A percentile compares a stretch with the other conserved stretches of the same genome.
These are phyloP conservation scores for Claviceps arundinis DNA, from an alignment of 2,329 filamentous ascomycete genomes.

Conservation along the genomic window DNA sequence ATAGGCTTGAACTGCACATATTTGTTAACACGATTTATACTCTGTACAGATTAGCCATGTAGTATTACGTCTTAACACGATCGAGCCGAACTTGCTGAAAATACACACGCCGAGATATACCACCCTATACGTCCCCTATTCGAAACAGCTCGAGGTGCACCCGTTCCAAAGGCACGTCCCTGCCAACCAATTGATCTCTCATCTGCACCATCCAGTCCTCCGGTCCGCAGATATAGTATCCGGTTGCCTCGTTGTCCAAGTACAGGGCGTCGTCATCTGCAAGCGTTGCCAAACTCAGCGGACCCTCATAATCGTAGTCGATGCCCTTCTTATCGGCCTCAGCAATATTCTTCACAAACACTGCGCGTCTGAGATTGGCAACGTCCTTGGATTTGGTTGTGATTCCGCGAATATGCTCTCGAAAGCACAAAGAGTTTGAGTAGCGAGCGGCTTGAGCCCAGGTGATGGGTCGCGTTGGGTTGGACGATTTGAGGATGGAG, in stretches of 20 bases:
- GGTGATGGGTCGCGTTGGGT: constrained; percentile 32
- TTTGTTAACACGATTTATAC: no score
- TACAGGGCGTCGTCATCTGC: constrained; percentile 36
- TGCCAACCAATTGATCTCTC: constrained; percentile 31
- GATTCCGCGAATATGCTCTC: constrained; percentile 30
- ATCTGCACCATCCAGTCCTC: constrained; percentile 51
- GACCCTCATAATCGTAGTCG: constrained; percentile 44
- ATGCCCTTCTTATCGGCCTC: constrained; percentile 29
- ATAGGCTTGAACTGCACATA: no score
- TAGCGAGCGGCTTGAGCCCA: constrained; percentile 50
- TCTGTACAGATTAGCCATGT: no score
- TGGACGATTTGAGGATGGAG: constrained; percentile 25
- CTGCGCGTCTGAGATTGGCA: constrained; percentile 17
- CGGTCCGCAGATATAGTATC: constrained; percentile 61
- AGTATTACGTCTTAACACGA: no score
- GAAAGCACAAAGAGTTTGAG: constrained; percentile 41
- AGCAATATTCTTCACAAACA: constrained; percentile 40
- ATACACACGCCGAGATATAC: neutral
- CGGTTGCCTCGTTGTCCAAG: constrained; percentile 34
- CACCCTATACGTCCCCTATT: constrained; percentile 29
- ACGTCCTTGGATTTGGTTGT: constrained; percentile 12
- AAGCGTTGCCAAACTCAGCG: constrained; percentile 41
- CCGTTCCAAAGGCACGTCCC: constrained; percentile 39
- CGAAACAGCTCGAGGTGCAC: constrained; percentile 53
- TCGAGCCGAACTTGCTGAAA: no score